Base-by-base conservation (phyloP, 768 basidiomycete species). In the Boletus rubescentipes region DNA sequence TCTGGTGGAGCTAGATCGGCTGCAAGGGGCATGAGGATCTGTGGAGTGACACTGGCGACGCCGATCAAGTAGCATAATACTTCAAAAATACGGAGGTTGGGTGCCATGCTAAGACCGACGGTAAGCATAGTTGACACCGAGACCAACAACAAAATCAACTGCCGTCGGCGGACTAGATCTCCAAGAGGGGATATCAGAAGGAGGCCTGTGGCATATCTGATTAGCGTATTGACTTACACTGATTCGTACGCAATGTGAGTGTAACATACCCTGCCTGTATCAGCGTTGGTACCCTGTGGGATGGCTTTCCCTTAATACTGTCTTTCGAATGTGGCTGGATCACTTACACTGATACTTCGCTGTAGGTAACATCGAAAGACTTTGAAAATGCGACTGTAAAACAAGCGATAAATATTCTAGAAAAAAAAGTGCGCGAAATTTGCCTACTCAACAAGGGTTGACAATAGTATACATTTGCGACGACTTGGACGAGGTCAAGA, bases 1-100 rank as follows among this genome's bases (percentile, higher is more conserved):
- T 85, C 77, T 1, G 86, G 82, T 1, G 89, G 84, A 0, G 91
- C 91, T 26, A 95, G 80, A 70, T 96, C 93, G 2, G 84, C 93
- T 0, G 90, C 89, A 42, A 84, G 62, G 0, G 92, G 82, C 52
- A 96, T 82, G 54, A 84, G 71, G 54, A 94, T 83, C 68, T 90
- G 88, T 0, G 88, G 85, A 0, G 83, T 82, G 44, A 91, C 89
- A 16, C 83, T 85, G 23, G 79, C 72, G 14, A 82, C 72, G 3
- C 92, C 91, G 29, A 90, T 76, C 32, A 93, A 70, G 73, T 86
- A 94, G 14, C 80, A 83, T 6, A 94, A 69, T 0, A 70, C 74
- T 59, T 91, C 83, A 61, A 93, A 89, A 23, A 78, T 81, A 8
- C 69, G 72, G 5, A 91, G 73, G 45, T 70, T 79, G 3, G 69